Base-by-base conservation (phyloP, 140 eudicot genomes). In the Anethum foeniculum region DNA sequence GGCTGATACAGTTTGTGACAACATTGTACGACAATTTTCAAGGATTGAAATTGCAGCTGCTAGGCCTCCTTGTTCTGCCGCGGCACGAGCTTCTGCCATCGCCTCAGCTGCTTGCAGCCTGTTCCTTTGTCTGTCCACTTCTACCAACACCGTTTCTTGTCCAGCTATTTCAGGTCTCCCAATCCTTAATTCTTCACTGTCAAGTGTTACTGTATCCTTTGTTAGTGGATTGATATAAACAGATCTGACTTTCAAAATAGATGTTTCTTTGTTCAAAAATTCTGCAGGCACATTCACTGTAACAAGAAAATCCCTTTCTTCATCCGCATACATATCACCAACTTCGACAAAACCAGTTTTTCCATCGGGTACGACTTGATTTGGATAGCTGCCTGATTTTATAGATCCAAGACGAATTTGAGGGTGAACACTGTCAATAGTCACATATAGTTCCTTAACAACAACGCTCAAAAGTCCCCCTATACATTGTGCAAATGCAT, bases 401-500 rank as follows among this genome's bases (percentile, higher is more conserved):
- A 71, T 16, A 34, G 76, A 71, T 15, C 76, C 27, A 71, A 71
- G 49, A 38, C 44, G 46, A 18, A 71, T 34, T 10, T 39, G 43
- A 18, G 76, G 10, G 30, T 71, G 28, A 18, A 71, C 76, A 71
- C 76, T 34, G 1, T 39, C 51, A 71, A 71, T 39, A 36, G 48
- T 39, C 27, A 71, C 47, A 19, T 9, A 21, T 27, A 71, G 32
- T 19, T 71, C 76, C 49, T 71, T 36, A 71, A 71, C 76, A 8
- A 71, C 76, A 15, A 71, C 76, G 41, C 76, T 71, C 76, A 71
- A 39, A 38, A 71, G 76, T 38, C 76, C 76, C 30, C 76, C 76
- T 32, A 71, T 71, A 21, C 76, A 71, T 71, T 71, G 76, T 34
- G 76, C 76, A 71, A 71, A 71, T 8, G 76, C 76, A 36, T 71